phyloP scores from a whole-genome alignment of 2,329 filamentous ascomycete genomes.

The Aspergillus cejpii region DNA sequence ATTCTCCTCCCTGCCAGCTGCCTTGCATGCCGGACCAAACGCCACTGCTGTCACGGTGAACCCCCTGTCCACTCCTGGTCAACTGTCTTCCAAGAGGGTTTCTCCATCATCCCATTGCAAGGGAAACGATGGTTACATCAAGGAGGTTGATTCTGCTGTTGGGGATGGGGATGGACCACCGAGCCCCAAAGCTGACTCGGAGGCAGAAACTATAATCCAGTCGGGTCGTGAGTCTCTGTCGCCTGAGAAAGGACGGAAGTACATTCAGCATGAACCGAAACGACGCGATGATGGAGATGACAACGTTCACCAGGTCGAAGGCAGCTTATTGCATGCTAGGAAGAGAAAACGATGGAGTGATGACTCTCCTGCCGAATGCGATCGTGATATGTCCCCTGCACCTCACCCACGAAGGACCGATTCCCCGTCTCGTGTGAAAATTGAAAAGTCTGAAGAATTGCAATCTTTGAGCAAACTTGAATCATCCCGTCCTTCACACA shows the following conservation, averaged over 20 bases:
- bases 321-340: constrained; percentile 20
- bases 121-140: constrained; percentile 20
- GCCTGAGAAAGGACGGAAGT: constrained; percentile 42
- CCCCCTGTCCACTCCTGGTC: constrained; percentile 19
- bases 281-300: constrained; percentile 25
- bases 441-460: constrained; percentile 32
- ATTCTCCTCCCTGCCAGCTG: constrained; percentile 35
- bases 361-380: constrained; percentile 19
- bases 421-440: constrained; percentile 34
- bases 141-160: constrained; percentile 22
- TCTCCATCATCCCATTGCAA: constrained; percentile 15
- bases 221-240: constrained; percentile 42
- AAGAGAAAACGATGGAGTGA: constrained; percentile 30
- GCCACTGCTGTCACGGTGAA: constrained; percentile 31
- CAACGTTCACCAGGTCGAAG: constrained; percentile 14
- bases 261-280: constrained; percentile 35
- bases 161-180: constrained; percentile 31
- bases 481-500: constrained; percentile 12
- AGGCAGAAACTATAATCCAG: constrained; percentile 47
- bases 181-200: constrained; percentile 42
- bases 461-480: constrained; percentile 20
- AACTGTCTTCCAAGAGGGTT: constrained; percentile 20
- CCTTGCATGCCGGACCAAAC: constrained; percentile 31
- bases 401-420: constrained; percentile 23
- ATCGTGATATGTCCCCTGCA: constrained; percentile 18